Evolutionary conservation across 768 basidiomycete species (phyloP), one percentile per base, ranked within the genome.

Genomic region (Agaricus blazei): DNA sequence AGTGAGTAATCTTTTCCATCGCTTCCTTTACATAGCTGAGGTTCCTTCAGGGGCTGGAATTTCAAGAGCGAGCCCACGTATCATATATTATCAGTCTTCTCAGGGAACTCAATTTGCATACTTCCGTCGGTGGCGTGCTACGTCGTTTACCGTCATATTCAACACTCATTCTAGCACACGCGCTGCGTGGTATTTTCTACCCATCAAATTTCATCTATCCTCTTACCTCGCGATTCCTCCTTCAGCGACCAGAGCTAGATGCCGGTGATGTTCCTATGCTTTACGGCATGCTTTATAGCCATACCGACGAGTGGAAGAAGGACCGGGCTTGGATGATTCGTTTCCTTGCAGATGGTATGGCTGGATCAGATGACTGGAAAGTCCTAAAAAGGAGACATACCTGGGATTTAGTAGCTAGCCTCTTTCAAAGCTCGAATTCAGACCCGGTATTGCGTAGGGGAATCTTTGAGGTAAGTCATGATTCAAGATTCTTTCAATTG

Each of bases 141-240:
- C 71, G 65, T 2, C 82, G 90, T 3, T 71, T 97, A 0, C 88
- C 95, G 0, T 82, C 88, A 1, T 87, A 88, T 58, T 81, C 85
- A 4, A 85, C 91, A 2, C 81, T 98, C 15, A 80, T 96, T 61
- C 77, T 98, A 51, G 77, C 87, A 2, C 93, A 98, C 59, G 84
- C 91, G 2, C 70, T 97, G 4, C 79, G 87, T 28, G 84, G 83
- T 1, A 76, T 96, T 34, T 95, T 93, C 70, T 87, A 91, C 58
- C 94, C 96, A 0, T 85, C 90, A 1, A 85, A 88, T 49, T 90
- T 93, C 68, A 84, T 91, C 43, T 98, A 96, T 65, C 93, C 95
- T 0, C 72, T 87, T 14, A 89, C 87, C 0, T 84, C 90, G 1
- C 81, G 89, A 4, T 98, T 97, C 77, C 80, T 98, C 4, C 79